A percentile compares a stretch with the other conserved stretches of the same genome.
phyloP scores from a whole-genome alignment of 2,329 filamentous ascomycete genomes.

The Epichloe gansuensis region DNA sequence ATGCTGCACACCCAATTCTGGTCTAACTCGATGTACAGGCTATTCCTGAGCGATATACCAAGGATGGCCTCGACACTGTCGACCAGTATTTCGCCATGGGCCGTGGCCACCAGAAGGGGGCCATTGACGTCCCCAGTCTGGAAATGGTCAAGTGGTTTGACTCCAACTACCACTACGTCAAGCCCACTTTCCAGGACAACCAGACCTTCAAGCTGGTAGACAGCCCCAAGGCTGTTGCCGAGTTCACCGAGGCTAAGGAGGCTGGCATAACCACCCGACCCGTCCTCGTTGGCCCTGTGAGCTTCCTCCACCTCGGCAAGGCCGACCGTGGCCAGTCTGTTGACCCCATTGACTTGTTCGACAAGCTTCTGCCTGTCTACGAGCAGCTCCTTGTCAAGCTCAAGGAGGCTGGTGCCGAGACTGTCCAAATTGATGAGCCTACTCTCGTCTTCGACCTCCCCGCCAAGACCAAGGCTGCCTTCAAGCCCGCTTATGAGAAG shows the following conservation, averaged over 20 bases:
- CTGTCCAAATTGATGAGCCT: conserved; percentile 97
- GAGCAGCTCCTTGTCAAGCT: conserved; percentile 84
- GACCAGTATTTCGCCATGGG: conserved; percentile 99
- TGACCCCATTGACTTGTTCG: conserved; percentile 83
- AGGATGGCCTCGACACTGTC: conserved; percentile 72
- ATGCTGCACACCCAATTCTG: neutral
- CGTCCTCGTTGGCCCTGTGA: conserved; percentile 89
- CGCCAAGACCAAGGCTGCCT: conserved; percentile 82
- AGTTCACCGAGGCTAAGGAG: conserved; percentile 97
- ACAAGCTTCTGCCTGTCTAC: conserved; percentile 90
- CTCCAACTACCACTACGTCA: conserved; percentile 99
- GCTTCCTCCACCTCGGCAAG: conserved; percentile 96
- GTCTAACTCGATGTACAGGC: conserved; percentile 37
- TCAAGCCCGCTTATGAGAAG: conserved; percentile 96
- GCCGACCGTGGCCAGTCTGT: conserved; percentile 90
- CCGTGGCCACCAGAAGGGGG: conserved; percentile 90
- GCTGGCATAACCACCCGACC: conserved; percentile 87
- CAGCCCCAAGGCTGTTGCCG: conserved; percentile 83
- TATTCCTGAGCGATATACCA: conserved; percentile 85
- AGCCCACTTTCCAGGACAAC: conserved; percentile 93
- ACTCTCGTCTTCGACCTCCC: conserved; percentile 90
- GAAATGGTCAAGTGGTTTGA: conserved; percentile 99
- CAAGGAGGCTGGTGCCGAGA: conserved; percentile 91
- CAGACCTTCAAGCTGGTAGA: conserved; percentile 84
- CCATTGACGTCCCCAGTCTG: conserved; percentile 82